Conservation (phyloP, 2,329 filamentous ascomycete genomes). For the Coniella lustricola region DNA sequence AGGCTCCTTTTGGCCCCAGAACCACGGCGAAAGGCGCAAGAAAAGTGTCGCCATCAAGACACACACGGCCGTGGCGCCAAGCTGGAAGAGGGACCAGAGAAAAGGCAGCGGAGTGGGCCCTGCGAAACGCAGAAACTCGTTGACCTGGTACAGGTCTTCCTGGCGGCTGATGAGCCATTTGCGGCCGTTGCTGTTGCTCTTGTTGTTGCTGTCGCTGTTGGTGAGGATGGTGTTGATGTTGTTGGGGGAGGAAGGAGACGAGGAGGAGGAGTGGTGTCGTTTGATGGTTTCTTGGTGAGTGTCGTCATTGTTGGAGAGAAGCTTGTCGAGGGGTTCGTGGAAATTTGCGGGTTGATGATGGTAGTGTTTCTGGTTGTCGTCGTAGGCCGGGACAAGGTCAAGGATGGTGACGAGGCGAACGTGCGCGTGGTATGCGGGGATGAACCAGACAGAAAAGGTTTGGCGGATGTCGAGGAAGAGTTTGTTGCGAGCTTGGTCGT, state of each 20-base stretch:
- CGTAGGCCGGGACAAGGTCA: constrained; percentile 37
- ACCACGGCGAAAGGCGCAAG: constrained; percentile 11
- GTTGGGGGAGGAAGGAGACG: too few relatives aligned
- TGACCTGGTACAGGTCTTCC: constrained; percentile 74
- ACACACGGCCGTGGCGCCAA: constrained; percentile 58
- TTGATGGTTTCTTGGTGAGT: too few relatives aligned
- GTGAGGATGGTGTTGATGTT: too few relatives aligned
- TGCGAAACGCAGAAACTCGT: constrained; percentile 69
- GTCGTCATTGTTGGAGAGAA: neutral
- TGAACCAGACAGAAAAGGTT: constrained; percentile 67
- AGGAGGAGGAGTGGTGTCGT: too few relatives aligned
- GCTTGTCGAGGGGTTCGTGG: constrained; percentile 20
- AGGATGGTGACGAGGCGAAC: constrained; percentile 65
- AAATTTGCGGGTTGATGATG: neutral
- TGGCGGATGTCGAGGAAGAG: constrained; percentile 71
- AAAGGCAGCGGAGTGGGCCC: constrained; percentile 31
- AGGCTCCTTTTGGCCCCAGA: constrained; percentile 4
- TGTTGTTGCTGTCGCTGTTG: too few relatives aligned
- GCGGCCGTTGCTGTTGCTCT: too few relatives aligned
- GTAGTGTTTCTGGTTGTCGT: constrained; percentile 14
- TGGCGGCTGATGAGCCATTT: constrained; percentile 48
- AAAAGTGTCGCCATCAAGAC: constrained; percentile 33
- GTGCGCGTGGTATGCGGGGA: constrained; percentile 66
- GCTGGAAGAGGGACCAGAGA: constrained; percentile 53
- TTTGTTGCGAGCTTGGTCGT: constrained; percentile 56